Conservation (phyloP, 306 rosid genomes). For the Medicago lupulina region DNA sequence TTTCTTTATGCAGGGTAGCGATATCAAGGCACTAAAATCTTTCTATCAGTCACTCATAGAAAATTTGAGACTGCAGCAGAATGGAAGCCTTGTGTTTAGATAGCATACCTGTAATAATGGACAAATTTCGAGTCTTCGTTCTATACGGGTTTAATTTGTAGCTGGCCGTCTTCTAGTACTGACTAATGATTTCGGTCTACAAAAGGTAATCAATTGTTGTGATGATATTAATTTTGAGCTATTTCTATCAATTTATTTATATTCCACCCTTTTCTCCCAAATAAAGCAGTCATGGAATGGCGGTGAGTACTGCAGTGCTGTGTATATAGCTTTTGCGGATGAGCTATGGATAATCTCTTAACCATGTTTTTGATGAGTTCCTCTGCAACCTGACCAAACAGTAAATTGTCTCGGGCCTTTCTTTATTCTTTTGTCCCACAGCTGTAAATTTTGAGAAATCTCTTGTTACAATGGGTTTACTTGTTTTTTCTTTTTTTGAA, state of each 20-base stretch:
- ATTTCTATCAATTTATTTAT: not conserved
- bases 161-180: constrained; percentile 37
- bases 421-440: constrained; percentile 39
- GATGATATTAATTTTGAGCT: constrained; percentile 20
- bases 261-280: not conserved
- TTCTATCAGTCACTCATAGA: constrained; percentile 81
- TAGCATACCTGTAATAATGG: constrained; percentile 61
- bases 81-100: constrained; percentile 87
- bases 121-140: constrained; percentile 31
- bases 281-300: constrained; percentile 20
- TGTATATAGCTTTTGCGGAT: constrained; percentile 72
- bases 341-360: constrained; percentile 51
- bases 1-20: constrained; percentile 71
- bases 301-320: constrained; percentile 60
- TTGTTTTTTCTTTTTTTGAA: no score
- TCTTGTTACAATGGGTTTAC: constrained; percentile 26
- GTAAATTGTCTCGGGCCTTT: constrained; percentile 36
- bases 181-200: constrained; percentile 49
- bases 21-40: constrained; percentile 79
- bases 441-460: constrained; percentile 44
- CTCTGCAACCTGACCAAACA: constrained; percentile 40
- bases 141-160: constrained; percentile 40
- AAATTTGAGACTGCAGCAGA: constrained; percentile 80
- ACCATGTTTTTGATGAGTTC: constrained; percentile 44
- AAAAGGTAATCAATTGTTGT: constrained; percentile 54